Evolutionary conservation across 495 filamentous ascomycete species (phyloP).

Genomic region (Penicillium salamii): DNA sequence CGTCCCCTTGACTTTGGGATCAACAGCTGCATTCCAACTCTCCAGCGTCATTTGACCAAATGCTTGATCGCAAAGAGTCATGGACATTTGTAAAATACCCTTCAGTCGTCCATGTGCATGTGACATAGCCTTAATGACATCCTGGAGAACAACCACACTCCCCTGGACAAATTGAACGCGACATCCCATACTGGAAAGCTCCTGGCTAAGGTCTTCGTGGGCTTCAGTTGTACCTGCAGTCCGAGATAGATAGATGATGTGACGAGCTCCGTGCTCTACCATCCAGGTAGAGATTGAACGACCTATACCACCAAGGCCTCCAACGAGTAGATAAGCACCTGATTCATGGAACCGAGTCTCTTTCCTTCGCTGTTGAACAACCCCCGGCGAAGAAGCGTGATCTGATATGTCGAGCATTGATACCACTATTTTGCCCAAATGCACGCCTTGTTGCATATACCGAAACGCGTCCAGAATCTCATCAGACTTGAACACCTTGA

Average conservation of each 20-base stretch:
- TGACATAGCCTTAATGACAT: no score
- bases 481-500: slow-evolving; percentile 19
- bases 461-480: slow-evolving; percentile 22
- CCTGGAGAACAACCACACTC: no score
- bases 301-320: slow-evolving; percentile 57
- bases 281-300: slow-evolving; percentile 56
- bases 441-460: slow-evolving; percentile 34
- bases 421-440: slow-evolving; percentile 49
- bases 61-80: not conserved
- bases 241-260: slow-evolving; percentile 47
- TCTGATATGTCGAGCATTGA: not conserved
- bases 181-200: slow-evolving; percentile 34
- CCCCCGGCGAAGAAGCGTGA: not conserved
- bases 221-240: slow-evolving; percentile 11
- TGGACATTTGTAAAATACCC: not conserved
- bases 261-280: slow-evolving; percentile 52
- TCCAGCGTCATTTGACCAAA: slow-evolving; percentile 1
- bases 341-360: not conserved
- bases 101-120: no score
- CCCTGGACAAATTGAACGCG: slow-evolving; percentile 16
- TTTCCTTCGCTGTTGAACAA: not conserved
- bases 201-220: slow-evolving; percentile 27
- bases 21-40: not conserved
- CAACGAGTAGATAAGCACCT: slow-evolving; percentile 38
- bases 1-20: not conserved